Evolutionary conservation across 2,329 filamentous ascomycete genomes (phyloP), one percentile per base, ranked within the genome.

Genomic region (Coleophoma eucalyptorum): DNA sequence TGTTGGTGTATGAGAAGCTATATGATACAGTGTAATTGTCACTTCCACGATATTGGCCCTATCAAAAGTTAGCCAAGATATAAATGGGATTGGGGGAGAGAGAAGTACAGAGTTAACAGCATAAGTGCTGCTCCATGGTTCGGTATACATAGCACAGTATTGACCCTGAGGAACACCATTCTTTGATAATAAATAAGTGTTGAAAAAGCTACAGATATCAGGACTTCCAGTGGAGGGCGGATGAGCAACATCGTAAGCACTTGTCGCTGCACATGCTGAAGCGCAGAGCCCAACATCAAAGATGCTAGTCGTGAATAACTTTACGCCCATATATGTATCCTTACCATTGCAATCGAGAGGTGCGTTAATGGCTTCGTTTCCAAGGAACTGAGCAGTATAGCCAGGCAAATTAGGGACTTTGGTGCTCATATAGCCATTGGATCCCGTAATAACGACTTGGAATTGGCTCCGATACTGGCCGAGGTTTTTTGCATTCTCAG

Each of bases 61-160:
- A 26, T 26, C 26, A 26, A 26, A 26, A 26, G 26, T 26, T 8
- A 26, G 26, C 26, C 6, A 26, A 26, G 26, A 26, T 26, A 8
- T 26, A 26, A 8, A 26, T 26, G 4, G 4, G 10, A 26, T n/a
- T n/a, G 4, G 26, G 26, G 26, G 26, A 5, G 26, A 26, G 5
- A 26, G 26, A 26, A 5, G 3, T 5, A 26, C 38, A 42, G 37
- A 5, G 18, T 42, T 42, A 2, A 20, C 21, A 6, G 38, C 38
- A 8, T 42, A 42, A 15, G 12, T 5, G 15, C 44, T 40, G 19
- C 61, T 50, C 56, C 62, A 65, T 47, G 54, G 54, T 43, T 59
- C 57, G 12, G 56, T 62, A 58, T 71, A 71, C 49, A 72, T 53
- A 38, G 63, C 54, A 55, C 69, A 72, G 54, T 66, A 64, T 19